Conservation (phyloP, 306 rosid species). For the Canavalia gladiata region DNA sequence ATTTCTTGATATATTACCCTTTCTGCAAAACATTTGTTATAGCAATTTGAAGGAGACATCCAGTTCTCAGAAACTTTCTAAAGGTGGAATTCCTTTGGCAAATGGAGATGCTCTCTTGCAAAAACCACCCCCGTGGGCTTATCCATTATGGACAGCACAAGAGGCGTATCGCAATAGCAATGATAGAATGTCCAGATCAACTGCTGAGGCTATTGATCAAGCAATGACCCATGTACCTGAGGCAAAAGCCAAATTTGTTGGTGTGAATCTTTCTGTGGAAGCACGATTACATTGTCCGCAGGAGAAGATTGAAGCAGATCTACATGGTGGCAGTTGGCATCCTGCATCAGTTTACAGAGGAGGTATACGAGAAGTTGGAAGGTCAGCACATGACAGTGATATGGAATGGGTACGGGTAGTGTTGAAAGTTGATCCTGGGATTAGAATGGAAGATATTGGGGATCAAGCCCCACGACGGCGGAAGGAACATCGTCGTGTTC, state of each 20-base stretch:
- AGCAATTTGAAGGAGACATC: slow-evolving; percentile 79
- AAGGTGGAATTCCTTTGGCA: slow-evolving; percentile 95
- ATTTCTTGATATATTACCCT: slow-evolving; percentile 40
- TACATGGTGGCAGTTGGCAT: slow-evolving; percentile 29
- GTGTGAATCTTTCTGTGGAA: slow-evolving; percentile 69
- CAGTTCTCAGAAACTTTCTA: slow-evolving; percentile 77
- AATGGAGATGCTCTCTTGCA: slow-evolving; percentile 88
- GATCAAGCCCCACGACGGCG: slow-evolving; percentile 72
- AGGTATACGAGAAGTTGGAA: slow-evolving; percentile 49
- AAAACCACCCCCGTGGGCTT: slow-evolving; percentile 98
- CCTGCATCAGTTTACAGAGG: slow-evolving; percentile 48
- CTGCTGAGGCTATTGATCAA: slow-evolving; percentile 94
- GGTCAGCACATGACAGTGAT: slow-evolving; percentile 54
- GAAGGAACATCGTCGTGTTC: slow-evolving; percentile 97
- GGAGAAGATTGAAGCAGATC: slow-evolving; percentile 56
- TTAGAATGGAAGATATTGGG: slow-evolving; percentile 88
- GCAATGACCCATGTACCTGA: slow-evolving; percentile 85
- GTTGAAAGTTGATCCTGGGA: slow-evolving; percentile 79
- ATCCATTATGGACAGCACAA: slow-evolving; percentile 94
- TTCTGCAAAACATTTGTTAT: slow-evolving; percentile 48
- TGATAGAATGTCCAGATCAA: slow-evolving; percentile 93
- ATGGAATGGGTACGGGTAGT: slow-evolving; percentile 84
- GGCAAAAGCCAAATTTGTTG: slow-evolving; percentile 70
- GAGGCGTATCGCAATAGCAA: slow-evolving; percentile 89
- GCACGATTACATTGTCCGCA: slow-evolving; percentile 53